Evolutionary conservation across 192 early-diverging fungal genomes (phyloP), one percentile per base, ranked within the genome.

Genomic region (Coemansia nantahalensis): DNA sequence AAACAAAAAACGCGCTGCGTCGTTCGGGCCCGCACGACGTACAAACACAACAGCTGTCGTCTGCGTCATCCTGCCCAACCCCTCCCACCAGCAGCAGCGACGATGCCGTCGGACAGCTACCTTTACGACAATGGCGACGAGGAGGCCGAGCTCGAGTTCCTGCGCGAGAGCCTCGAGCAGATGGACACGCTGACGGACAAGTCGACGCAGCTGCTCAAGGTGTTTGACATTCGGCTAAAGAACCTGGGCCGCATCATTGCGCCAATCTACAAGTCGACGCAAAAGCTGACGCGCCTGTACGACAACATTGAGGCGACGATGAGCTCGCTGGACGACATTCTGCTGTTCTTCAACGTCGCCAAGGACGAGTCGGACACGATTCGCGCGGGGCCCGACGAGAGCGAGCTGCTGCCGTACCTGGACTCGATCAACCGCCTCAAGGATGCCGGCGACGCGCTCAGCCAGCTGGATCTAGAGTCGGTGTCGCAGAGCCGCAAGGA

Each of bases 111-210:
- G 8, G 59, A 74, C 22, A 74, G 42, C 47, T 74, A 66, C 44
- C 45, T 62, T 1, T 65, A 66, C 49, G 62, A 74, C 43, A 59
- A 74, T 53, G 70, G 55, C 49, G 64, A 75, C 48, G 76, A 78
- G 43, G 64, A 78, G 52, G 76, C 64, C 8, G 76, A 78, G 57
- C 65, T 78, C 26, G 62, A 64, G 24, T 78, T 67, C 34, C 61
- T 78, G 54, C 68, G 68, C 41, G 76, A 78, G 50, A 78, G 76
- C 40, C 68, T 78, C 6, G 76, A 78, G 60, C 76, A 78, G 50
- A 71, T 78, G 62, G 68, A 78, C 68, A 70, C 71, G 51, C 45
- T 78, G 51, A 64, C 76, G 8, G 59, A 63, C 57, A 70, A 71
- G 33, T 67, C 68, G 16, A 71, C 68, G 17, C 60, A 68, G 56